These are phyloP conservation scores for Goffeauzyma gilvescens DNA, from an alignment of 768 basidiomycete genomes.

Conservation along the genomic window DNA sequence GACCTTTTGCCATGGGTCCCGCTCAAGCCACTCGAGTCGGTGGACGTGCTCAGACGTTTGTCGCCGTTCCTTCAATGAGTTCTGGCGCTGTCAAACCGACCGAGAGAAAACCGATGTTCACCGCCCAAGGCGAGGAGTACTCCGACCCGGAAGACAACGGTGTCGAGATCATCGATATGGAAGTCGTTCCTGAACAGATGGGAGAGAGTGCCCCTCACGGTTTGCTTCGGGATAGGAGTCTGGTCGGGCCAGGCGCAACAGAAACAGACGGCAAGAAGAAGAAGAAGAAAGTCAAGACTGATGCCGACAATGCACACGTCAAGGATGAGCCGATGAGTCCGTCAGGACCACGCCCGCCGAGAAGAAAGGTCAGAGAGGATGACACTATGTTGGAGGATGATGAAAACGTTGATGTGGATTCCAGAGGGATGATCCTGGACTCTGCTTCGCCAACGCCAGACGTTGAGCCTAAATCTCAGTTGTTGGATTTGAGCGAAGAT, in stretches of 20 bases:
- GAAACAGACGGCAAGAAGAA: constrained; percentile 1
- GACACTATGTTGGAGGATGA: constrained; percentile 25
- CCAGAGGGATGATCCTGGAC: constrained; percentile 15
- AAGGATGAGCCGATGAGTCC: constrained; percentile 21
- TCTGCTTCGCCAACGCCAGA: constrained; percentile 13
- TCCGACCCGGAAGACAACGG: constrained; percentile 24
- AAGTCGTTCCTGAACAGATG: constrained; percentile 19
- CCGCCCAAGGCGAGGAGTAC: constrained; percentile 18
- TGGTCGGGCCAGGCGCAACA: constrained; percentile 5
- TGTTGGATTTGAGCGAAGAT: constrained; percentile 28
- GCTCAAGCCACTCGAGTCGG: too few species aligned
- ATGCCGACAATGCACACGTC: constrained; percentile 4
- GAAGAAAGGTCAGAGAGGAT: constrained; percentile 13
- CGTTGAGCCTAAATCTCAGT: constrained; percentile 23
- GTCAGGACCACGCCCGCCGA: constrained; percentile 13
- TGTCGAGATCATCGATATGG: constrained; percentile 23
- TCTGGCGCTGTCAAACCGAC: too few species aligned
- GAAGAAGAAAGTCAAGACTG: constrained; percentile 8
- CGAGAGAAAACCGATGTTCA: constrained; percentile 9
- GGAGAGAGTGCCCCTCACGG: constrained; percentile 28
- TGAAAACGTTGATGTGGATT: constrained; percentile 21
- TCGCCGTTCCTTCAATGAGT: too few species aligned
- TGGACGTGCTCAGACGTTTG: too few species aligned
- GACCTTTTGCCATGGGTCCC: constrained; percentile 12
- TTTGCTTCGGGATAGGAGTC: constrained; percentile 18